Conservation (phyloP, 257 asterid species). For the Nemophila menziesii region DNA sequence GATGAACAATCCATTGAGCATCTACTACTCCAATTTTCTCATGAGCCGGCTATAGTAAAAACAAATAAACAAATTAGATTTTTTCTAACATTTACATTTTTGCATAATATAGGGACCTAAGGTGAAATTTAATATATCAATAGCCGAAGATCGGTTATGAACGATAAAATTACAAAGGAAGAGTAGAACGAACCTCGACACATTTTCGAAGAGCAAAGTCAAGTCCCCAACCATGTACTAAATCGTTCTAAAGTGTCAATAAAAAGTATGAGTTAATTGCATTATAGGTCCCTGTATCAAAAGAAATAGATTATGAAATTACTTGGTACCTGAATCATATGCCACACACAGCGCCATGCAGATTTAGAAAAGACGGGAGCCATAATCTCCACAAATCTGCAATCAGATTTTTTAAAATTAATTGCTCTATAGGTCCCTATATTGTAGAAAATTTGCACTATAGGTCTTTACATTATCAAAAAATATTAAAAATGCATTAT, state of each 20-base stretch:
- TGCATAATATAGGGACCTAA: too few relatives aligned
- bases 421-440: too few relatives aligned
- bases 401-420: too few relatives aligned
- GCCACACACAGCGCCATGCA: conserved; percentile 96
- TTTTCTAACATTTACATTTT: background rate
- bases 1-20: conserved; percentile 80
- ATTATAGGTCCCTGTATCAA: too few relatives aligned
- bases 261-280: background rate
- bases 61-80: background rate
- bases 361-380: conserved; percentile 90
- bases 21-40: conserved; percentile 88
- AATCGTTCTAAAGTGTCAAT: conserved; percentile 52
- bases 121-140: too few relatives aligned
- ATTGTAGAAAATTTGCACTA: too few relatives aligned
- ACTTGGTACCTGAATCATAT: conserved; percentile 73
- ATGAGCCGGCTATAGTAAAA: conserved; percentile 48
- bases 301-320: background rate
- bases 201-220: conserved; percentile 77
- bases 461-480: too few relatives aligned
- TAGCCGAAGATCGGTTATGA: background rate
- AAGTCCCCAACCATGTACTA: conserved; percentile 96
- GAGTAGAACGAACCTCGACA: conserved; percentile 43
- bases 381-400: conserved; percentile 90
- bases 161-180: background rate
- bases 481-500: too few relatives aligned